Evolutionary conservation across 148 eudicot genomes (phyloP).

Genomic region (Silene conica): DNA sequence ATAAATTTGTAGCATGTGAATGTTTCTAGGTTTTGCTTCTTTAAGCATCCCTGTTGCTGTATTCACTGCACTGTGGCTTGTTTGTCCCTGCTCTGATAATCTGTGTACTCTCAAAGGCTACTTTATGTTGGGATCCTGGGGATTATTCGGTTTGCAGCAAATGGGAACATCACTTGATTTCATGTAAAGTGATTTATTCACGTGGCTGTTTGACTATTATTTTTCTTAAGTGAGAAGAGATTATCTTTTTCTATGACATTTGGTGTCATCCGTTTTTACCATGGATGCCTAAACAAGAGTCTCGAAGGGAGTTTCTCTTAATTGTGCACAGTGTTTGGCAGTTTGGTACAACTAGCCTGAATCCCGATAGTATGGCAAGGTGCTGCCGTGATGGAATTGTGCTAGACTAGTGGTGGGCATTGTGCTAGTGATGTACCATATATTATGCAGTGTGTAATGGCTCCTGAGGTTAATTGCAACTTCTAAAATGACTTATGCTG

Average conservation of each 20-base stretch:
- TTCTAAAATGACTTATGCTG: not conserved
- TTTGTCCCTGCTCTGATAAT: not conserved
- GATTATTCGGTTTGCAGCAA: not conserved
- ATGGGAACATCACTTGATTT: not conserved
- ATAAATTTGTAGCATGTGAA: not conserved
- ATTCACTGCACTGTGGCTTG: not conserved
- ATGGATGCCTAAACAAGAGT: conserved; percentile 1
- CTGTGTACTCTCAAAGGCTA: not conserved
- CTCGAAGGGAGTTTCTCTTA: too few relatives aligned
- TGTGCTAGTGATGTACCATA: too few relatives aligned
- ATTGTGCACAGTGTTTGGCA: too few relatives aligned
- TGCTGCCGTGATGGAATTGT: too few relatives aligned
- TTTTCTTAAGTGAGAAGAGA: not conserved
- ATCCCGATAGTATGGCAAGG: too few relatives aligned
- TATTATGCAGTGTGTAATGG: too few relatives aligned
- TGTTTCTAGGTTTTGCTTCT: not conserved
- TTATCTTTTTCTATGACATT: not conserved
- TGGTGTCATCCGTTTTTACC: not conserved
- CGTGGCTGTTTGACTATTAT: not conserved
- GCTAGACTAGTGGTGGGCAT: too few relatives aligned
- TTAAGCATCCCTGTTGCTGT: not conserved
- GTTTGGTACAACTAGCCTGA: too few relatives aligned
- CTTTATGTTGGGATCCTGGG: not conserved
- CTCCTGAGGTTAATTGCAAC: too few relatives aligned
- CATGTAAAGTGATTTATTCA: not conserved